Evolutionary conservation across 2,329 filamentous ascomycete species (phyloP).

Genomic region (Aspergillus jensenii): DNA sequence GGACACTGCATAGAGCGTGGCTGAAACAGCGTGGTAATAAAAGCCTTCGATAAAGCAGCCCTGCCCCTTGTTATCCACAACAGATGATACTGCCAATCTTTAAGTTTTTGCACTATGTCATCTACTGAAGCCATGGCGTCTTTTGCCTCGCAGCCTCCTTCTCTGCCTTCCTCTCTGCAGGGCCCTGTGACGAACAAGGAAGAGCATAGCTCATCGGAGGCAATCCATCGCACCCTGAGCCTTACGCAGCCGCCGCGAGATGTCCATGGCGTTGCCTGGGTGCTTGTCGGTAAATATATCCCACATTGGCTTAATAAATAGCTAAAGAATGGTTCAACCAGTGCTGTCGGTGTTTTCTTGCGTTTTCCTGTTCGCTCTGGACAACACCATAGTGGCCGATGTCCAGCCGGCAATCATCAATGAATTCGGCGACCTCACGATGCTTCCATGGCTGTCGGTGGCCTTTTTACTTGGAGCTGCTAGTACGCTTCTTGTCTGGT

Average conservation of each 20-base stretch:
- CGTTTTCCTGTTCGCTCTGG: neutral
- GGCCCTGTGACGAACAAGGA: neutral
- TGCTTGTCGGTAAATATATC: neutral
- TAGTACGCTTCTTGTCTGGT: neutral
- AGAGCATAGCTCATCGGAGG: neutral
- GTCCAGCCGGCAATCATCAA: conserved; percentile 13
- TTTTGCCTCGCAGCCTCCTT: too few relatives aligned
- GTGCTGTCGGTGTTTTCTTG: neutral
- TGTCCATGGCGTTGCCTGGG: neutral
- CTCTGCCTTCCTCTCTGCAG: too few relatives aligned
- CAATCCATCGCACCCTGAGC: neutral
- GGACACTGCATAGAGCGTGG: too few relatives aligned
- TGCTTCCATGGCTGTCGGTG: conserved; percentile 10
- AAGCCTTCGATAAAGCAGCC: neutral
- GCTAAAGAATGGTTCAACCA: neutral
- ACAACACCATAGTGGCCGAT: conserved; percentile 11
- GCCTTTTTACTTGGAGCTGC: conserved; percentile 2
- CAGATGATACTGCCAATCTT: too few relatives aligned
- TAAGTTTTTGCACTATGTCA: neutral
- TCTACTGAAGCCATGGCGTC: neutral
- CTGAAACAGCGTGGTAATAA: neutral
- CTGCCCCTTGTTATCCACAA: neutral
- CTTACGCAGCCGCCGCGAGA: neutral
- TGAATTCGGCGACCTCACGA: conserved; percentile 4
- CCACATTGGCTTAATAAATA: too few relatives aligned